phyloP scores from a whole-genome alignment of 2,329 filamentous ascomycete genomes.

The Periglandula ipomoeae region DNA sequence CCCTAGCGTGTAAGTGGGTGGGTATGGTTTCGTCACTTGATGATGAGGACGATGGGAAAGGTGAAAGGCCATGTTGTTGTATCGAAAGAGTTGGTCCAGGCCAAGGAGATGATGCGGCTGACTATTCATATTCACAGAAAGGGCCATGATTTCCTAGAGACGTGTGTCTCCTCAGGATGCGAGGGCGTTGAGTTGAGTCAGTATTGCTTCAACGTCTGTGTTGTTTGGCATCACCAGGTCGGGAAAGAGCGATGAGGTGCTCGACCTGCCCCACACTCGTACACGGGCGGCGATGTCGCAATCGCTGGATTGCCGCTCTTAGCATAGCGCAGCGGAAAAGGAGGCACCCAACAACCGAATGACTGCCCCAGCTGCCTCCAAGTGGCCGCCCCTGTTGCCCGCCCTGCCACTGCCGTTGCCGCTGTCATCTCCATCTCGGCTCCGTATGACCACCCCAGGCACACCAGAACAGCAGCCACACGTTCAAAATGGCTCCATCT shows the following conservation, averaged over 20 bases:
- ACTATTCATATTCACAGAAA: too few relatives aligned
- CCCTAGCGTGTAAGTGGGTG: neutral
- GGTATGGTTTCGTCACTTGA: neutral
- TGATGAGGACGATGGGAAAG: neutral
- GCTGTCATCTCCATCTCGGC: neutral
- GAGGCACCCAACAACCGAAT: too few relatives aligned
- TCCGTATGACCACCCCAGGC: too few relatives aligned
- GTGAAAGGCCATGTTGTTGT: neutral
- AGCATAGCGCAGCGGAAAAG: conserved; percentile 3
- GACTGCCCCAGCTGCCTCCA: too few relatives aligned
- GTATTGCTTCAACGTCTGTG: neutral
- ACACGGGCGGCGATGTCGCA: conserved; percentile 7
- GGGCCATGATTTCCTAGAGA: neutral
- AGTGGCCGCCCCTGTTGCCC: too few relatives aligned
- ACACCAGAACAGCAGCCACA: too few relatives aligned
- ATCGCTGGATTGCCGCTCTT: conserved; percentile 6
- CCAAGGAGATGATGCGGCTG: too few relatives aligned
- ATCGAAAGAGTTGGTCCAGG: too few relatives aligned
- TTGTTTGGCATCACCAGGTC: neutral
- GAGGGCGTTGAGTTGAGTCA: neutral
- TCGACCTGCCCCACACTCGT: conserved; percentile 4
- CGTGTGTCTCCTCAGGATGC: neutral
- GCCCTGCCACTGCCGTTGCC: neutral
- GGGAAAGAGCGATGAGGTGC: conserved; percentile 8
- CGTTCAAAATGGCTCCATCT: too few relatives aligned